phyloP scores from a whole-genome alignment of 306 rosid genomes.

The Cajanus cajan region DNA sequence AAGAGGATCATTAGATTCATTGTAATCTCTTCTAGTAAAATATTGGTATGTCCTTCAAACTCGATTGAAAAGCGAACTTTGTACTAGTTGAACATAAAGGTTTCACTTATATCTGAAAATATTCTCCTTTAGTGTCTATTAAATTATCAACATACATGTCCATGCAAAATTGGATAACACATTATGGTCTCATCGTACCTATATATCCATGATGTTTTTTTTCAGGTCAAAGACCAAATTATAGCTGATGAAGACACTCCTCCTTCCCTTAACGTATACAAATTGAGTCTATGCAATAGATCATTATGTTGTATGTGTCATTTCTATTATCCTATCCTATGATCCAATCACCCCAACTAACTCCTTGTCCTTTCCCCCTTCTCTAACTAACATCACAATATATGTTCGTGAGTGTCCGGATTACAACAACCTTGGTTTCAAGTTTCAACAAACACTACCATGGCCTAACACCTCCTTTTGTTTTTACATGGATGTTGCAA shows the following conservation, averaged over 20 bases:
- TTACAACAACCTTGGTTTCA: conserved; percentile 10
- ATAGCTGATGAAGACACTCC: not conserved
- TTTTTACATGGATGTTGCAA: not conserved
- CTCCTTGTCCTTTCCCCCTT: not conserved
- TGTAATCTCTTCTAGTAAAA: not conserved
- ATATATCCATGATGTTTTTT: not conserved
- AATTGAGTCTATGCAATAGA: not conserved
- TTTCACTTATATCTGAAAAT: not conserved
- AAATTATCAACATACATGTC: not conserved
- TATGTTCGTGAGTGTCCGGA: not conserved
- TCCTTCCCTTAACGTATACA: not conserved
- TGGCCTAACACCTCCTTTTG: not conserved
- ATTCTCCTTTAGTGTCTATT: not conserved
- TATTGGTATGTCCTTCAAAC: not conserved
- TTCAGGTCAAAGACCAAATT: not conserved
- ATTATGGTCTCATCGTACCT: not conserved
- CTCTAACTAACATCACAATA: not conserved
- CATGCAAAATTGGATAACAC: not conserved
- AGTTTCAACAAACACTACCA: not conserved
- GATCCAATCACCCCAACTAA: not conserved
- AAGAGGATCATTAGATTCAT: not conserved
- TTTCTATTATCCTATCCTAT: conserved; percentile 15
- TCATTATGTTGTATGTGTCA: not conserved
- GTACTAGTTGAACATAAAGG: not conserved
- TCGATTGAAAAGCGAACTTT: not conserved